These are phyloP conservation scores for Triticum turgidum DNA, from an alignment of 176 grass and related monocot species.

Conservation along the genomic window DNA sequence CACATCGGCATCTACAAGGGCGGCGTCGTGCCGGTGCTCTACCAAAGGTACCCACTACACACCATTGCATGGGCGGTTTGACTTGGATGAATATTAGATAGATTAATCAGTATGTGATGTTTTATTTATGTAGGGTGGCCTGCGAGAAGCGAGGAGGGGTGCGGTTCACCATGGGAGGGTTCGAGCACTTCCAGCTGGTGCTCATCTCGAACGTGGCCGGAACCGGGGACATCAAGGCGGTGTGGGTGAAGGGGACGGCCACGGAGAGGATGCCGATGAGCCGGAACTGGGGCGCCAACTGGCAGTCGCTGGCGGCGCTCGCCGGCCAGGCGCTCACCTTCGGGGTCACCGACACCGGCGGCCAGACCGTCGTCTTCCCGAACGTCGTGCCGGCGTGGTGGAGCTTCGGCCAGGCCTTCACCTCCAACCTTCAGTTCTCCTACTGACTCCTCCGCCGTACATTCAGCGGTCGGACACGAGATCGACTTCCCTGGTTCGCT, in stretches of 20 bases:
- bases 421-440: constrained; percentile 27
- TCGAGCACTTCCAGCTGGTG: constrained; percentile 86
- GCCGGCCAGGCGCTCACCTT: constrained; percentile 66
- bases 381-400: constrained; percentile 53
- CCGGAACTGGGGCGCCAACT: constrained; percentile 82
- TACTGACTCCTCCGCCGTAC: too few species aligned
- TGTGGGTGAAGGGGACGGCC: constrained; percentile 59
- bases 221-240: constrained; percentile 43
- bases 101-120: neutral
- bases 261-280: constrained; percentile 66
- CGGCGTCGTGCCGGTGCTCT: constrained; percentile 69
- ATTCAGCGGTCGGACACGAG: too few species aligned
- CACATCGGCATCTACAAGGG: constrained; percentile 47
- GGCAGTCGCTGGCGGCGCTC: constrained; percentile 65
- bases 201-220: constrained; percentile 77
- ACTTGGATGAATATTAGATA: neutral
- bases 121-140: constrained; percentile 18
- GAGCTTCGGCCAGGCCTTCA: constrained; percentile 67
- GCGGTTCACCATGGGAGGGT: constrained; percentile 64
- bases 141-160: constrained; percentile 78
- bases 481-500: too few species aligned
- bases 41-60: constrained; percentile 45
- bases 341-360: constrained; percentile 56
- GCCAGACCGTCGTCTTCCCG: constrained; percentile 51
- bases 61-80: constrained; percentile 25